A percentile compares a stretch with the other conserved stretches of the same genome.
These are phyloP conservation scores for Epichloe aotearoae DNA, from an alignment of 2,329 filamentous ascomycete genomes.

Conservation along the genomic window DNA sequence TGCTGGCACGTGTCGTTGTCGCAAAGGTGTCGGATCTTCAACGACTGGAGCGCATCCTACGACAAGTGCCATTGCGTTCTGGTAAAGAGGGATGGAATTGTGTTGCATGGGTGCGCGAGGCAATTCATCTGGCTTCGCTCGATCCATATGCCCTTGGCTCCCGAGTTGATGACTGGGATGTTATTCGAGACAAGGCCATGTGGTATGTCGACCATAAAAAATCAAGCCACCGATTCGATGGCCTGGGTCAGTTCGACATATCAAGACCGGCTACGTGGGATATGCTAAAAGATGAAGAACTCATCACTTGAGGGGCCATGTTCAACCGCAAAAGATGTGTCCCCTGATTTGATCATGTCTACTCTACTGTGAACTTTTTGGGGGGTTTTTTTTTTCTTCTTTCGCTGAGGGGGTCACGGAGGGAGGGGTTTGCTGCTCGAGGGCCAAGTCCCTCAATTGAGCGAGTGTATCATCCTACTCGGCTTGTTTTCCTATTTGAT, in stretches of 20 bases:
- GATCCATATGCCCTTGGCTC: slow-evolving; percentile 2
- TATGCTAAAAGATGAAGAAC: slow-evolving; percentile 4
- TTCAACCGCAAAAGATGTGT: background rate
- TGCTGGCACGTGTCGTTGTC: slow-evolving; percentile 3
- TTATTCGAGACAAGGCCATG: slow-evolving; percentile 5
- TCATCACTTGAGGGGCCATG: background rate
- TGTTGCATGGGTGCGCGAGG: slow-evolving; percentile 5
- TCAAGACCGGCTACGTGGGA: slow-evolving; percentile 6
- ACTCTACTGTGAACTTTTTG: no score
- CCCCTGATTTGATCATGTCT: no score
- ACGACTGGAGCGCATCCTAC: slow-evolving; percentile 4
- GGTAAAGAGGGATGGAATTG: slow-evolving; percentile 5
- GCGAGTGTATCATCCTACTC: no score
- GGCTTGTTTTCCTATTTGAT: no score
- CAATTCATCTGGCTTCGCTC: background rate
- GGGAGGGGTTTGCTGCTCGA: no score
- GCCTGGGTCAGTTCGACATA: slow-evolving; percentile 3
- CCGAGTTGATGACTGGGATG: slow-evolving; percentile 1
- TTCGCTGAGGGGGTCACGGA: no score
- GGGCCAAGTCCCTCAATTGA: no score
- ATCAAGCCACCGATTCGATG: slow-evolving; percentile 5
- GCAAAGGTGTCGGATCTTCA: slow-evolving; percentile 4
- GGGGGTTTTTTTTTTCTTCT: no score
- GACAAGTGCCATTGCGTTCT: slow-evolving; percentile 1
- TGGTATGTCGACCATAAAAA: slow-evolving; percentile 7